Evolutionary conservation across 495 filamentous ascomycete species (phyloP), one percentile per base, ranked within the genome.

Genomic region (Usnea hakonensis): DNA sequence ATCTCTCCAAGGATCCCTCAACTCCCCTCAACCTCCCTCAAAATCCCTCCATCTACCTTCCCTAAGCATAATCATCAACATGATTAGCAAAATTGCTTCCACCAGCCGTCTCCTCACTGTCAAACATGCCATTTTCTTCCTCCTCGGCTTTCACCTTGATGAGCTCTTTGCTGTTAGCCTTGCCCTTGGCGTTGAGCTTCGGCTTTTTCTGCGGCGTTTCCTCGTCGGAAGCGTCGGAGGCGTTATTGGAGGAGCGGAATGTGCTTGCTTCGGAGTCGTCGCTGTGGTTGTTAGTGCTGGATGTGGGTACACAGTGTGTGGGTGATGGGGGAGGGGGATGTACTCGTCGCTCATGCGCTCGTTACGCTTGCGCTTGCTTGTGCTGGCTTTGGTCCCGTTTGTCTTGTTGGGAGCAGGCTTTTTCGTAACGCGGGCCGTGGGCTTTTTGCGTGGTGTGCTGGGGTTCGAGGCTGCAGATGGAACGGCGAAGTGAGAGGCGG

Each of bases 371-470:
- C 58, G 58, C 14, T 38, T 57, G 28, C 19, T 17, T 16, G 19
- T 17, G 35, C 5, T 30, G 1, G 46, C 43, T 48, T 37, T 60
- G 28, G 26, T 33, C 2, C 19, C 43, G 26, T 61, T 53, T 14
- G 23, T 38, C 17, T 61, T 61, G 35, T 43, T 61, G 6, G 58
- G 43, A 2, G 58, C 36, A 28, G 58, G 14, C 16, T 61, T 61
- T 16, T 43, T 63, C 8, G 21, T 8, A 21, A 44, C 9, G 6
- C 9, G 26, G 16, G n/a, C 30, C 2, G 26, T 19, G 16, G 30
- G 26, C 30, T 41, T 59, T 21, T 54, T 64, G n/a, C 57, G 62
- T 23, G 64, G 57, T 44, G 61, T 66, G n/a, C 55, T 40, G 5
- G n/a, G 21, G 16, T 54, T 57, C 7, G 37, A 17, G 23, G 57